These are phyloP conservation scores for Cryptosporidium tyzzeri DNA, from an alignment of 169 alveolate genomes.

Conservation along the genomic window DNA sequence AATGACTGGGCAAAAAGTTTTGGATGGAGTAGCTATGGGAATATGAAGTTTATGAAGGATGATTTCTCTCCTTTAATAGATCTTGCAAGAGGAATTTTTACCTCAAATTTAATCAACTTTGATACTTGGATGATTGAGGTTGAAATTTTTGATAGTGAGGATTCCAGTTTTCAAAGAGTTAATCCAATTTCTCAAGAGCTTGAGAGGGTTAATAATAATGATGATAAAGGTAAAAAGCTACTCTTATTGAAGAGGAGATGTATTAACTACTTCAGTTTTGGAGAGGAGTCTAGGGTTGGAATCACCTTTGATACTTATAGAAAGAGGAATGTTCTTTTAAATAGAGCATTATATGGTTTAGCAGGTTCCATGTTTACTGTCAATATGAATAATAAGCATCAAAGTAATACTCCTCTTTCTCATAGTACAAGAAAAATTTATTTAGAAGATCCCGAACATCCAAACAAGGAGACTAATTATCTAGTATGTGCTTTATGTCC, in stretches of 20 bases:
- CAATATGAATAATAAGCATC: conserved; percentile 20
- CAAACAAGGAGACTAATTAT: neutral
- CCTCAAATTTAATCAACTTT: conserved; percentile 45
- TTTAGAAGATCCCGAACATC: neutral
- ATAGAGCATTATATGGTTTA: conserved; percentile 66
- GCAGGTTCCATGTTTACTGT: conserved; percentile 73
- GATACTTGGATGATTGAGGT: conserved; percentile 46
- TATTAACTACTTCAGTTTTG: conserved; percentile 70
- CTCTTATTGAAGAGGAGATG: conserved; percentile 47
- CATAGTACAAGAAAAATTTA: conserved; percentile 35
- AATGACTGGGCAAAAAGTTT: conserved; percentile 70
- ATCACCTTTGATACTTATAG: conserved; percentile 66
- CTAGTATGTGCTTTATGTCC: conserved; percentile 48
- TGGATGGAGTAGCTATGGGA: conserved; percentile 67
- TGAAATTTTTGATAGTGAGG: conserved; percentile 21
- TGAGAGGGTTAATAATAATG: neutral
- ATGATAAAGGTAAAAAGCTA: neutral
- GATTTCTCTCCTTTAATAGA: conserved; percentile 57
- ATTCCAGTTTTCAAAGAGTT: conserved; percentile 39
- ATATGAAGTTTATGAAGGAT: conserved; percentile 68
- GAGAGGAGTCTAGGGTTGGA: conserved; percentile 67
- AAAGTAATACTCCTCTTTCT: conserved; percentile 39
- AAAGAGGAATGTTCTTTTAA: conserved; percentile 48
- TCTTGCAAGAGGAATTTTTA: conserved; percentile 54
- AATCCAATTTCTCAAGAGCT: conserved; percentile 48